A percentile compares a stretch with the other conserved stretches of the same genome.
Conservation (phyloP, 345 rosid genomes). For the Camelina sativa region DNA sequence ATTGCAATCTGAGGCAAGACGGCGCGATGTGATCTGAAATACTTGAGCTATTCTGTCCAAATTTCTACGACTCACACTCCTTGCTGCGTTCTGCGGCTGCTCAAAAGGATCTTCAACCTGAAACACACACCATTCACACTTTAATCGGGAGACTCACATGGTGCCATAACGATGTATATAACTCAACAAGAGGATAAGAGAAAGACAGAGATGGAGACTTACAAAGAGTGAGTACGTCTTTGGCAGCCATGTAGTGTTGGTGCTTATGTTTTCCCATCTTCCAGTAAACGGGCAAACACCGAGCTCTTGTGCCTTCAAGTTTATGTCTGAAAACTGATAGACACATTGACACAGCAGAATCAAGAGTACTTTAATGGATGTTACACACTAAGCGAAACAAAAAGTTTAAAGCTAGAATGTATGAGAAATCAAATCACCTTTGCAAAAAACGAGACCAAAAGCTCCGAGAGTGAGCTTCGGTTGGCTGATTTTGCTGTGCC, state of each 20-base stretch:
- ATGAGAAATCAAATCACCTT: slow-evolving; percentile 55
- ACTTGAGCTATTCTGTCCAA: slow-evolving; percentile 61
- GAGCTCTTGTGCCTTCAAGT: slow-evolving; percentile 52
- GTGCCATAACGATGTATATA: not conserved
- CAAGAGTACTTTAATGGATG: not conserved
- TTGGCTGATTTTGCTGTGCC: slow-evolving; percentile 51
- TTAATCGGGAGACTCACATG: slow-evolving; percentile 1
- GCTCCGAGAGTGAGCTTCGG: slow-evolving; percentile 71
- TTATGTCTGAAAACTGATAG: slow-evolving; percentile 64
- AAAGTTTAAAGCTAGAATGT: not conserved
- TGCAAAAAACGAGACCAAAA: slow-evolving; percentile 72
- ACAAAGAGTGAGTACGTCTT: slow-evolving; percentile 75
- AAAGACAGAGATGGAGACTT: slow-evolving; percentile 36
- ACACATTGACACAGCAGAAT: slow-evolving; percentile 16
- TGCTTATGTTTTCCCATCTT: slow-evolving; percentile 64
- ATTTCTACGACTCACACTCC: slow-evolving; percentile 60
- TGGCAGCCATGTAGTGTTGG: slow-evolving; percentile 81
- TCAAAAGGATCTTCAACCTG: slow-evolving; percentile 96
- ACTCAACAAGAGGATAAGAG: not conserved
- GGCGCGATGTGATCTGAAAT: slow-evolving; percentile 50
- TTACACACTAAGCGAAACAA: not conserved
- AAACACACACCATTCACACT: slow-evolving; percentile 26
- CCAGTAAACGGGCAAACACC: slow-evolving; percentile 85
- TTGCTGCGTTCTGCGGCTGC: slow-evolving; percentile 82
- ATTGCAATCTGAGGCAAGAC: slow-evolving; percentile 48